Base-by-base conservation (phyloP, 140 eudicot genomes). In the Ambrosia hybrid region DNA sequence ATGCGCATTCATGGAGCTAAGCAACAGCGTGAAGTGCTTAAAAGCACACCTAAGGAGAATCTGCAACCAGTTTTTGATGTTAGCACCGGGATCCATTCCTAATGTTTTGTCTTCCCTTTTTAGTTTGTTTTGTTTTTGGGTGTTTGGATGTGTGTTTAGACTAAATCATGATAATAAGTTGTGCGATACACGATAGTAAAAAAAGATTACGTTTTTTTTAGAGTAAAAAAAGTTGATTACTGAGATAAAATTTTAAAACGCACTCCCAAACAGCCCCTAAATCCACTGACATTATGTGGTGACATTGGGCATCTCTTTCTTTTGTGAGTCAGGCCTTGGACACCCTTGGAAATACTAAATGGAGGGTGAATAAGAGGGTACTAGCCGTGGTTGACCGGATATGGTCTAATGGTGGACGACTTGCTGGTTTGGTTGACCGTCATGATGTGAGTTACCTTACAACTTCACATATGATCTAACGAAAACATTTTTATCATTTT, bases 311-410 rank as follows among this genome's bases (percentile, higher is more conserved):
- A 4, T 57, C 51, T 37, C 46, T 48, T 48, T 56, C 45, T 73
- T 74, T 30, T 63, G 49, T 69, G 78, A 49, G 49, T 15, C 78
- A 93, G 98, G 98, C 98, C 33, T 79, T 93, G 81, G 93, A 93
- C 83, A 87, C 96, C 21, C 96, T 93, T 59, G 98, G 98, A 59
- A 82, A 75, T 61, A 90, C 95, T 61, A 93, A 81, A 84, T 93
- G 98, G 98, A 90, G 98, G 88, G 85, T 93, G 81, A 90, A 93
- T 68, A 93, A 87, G 66, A 87, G 83, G 75, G 93, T 93, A 34
- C 86, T 90, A 51, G 46, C 70, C 9, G 82, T 90, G 37, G 81
- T 93, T 74, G 98, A 93, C 75, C 78, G 88, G 65, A 81, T 93
- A 70, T 93, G 98, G 98, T 82, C 85, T 6, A 84, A 78, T 66